Percentiles rank a stretch among this genome's conserved stretches.
phyloP scores from a whole-genome alignment of 1,139 yeast genomes.

The Maudiozyma humilis region DNA sequence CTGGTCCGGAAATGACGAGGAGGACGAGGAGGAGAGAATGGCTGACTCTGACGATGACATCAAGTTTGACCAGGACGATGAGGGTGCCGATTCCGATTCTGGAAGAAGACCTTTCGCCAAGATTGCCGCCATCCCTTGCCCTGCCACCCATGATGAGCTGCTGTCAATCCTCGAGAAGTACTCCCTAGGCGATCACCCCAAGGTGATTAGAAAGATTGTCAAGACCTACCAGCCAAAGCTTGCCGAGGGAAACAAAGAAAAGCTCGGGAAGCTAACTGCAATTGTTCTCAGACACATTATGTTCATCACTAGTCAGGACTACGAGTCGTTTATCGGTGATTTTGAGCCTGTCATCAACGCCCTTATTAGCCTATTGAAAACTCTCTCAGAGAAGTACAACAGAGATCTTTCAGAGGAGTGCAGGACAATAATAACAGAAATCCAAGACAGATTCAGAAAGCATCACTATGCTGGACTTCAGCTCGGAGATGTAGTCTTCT shows the following conservation, averaged over 20 bases:
- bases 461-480: conserved; percentile 19
- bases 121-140: conserved; percentile 38
- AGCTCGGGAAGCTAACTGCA: conserved; percentile 55
- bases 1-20: conserved; percentile 46
- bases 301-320: conserved; percentile 39
- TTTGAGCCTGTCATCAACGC: conserved; percentile 36
- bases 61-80: conserved; percentile 16
- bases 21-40: conserved; percentile 27
- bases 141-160: conserved; percentile 49
- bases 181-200: conserved; percentile 39
- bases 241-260: conserved; percentile 75
- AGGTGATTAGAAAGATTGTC: conserved; percentile 48
- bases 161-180: conserved; percentile 33
- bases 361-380: conserved; percentile 46
- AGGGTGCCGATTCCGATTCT: neutral
- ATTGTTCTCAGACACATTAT: conserved; percentile 59
- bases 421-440: conserved; percentile 39
- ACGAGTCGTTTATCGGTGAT: conserved; percentile 19
- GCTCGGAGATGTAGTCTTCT: conserved; percentile 51
- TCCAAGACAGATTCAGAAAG: conserved; percentile 42
- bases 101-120: conserved; percentile 2
- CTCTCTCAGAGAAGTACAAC: conserved; percentile 58
- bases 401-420: conserved; percentile 52
- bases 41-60: conserved; percentile 31
- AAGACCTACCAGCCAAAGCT: conserved; percentile 65